Base-by-base conservation (phyloP, 768 basidiomycete genomes). In the Lanmaoa rubissima region DNA sequence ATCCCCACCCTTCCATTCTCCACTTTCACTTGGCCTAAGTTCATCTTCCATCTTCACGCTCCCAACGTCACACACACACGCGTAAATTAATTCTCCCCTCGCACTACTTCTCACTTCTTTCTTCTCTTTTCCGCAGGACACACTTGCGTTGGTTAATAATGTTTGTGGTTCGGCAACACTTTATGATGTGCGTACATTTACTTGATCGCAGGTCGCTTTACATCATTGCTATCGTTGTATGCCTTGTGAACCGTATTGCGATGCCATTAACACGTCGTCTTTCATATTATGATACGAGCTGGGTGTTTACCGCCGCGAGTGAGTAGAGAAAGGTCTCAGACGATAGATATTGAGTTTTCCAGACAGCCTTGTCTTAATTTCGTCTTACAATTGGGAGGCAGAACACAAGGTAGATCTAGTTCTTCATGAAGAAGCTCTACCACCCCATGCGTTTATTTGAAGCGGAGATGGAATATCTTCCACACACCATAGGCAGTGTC, bases 401-500 rank as follows among this genome's bases (percentile, higher is more conserved):
- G 12, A 26, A 44, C 24, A 26, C 43, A 31, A 46, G n/a, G 28
- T 14, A 10, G 32, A 26, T 40, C 48, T 21, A 48, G 35, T 34
- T 32, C 38, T 11, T 12, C 48, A 48, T 17, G 34, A 5, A 24
- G 14, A 35, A 17, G 24, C 17, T 26, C 24, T 24, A 41, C 40
- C 19, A 19, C 1, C n/a, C n/a, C n/a, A n/a, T 21, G 8, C 14
- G 17, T 38, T 10, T 0, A 48, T 52, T 63, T 71, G 2, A 68
- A 68, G 62, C 70, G 70, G 72, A 73, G 70, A 56, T 59, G 35
- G 10, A 68, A 72, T 57, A 50, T 46, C 21, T 17, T 21, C 40
- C 58, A 36, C 42, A 21, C 46, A 57, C 45, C 62, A 41, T n/a
- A 32, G 35, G 45, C 58, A 50, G 53, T 46, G 57, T 57, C 53